Evolutionary conservation across 2,329 filamentous ascomycete genomes (phyloP).

Genomic region (Fusarium tanahbumbuense): DNA sequence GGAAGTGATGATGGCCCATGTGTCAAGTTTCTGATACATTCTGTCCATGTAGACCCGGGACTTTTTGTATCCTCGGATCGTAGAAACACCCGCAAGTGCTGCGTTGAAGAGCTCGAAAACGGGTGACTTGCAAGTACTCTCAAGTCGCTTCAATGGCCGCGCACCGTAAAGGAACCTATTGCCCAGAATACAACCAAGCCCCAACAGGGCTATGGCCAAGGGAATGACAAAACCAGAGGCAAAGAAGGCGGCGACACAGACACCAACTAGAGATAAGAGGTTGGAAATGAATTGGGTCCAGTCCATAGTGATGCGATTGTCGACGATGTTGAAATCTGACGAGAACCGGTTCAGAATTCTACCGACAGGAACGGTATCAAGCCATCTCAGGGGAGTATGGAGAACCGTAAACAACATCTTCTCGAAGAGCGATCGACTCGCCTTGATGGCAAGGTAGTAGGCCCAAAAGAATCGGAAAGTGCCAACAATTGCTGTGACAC

Average conservation of each 20-base stretch:
- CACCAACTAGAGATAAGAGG: constrained; percentile 71
- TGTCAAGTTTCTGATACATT: constrained; percentile 78
- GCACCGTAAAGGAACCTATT: constrained; percentile 75
- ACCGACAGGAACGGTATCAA: constrained; percentile 82
- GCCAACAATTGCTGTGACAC: constrained; percentile 68
- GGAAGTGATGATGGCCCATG: constrained; percentile 73
- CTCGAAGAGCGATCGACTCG: constrained; percentile 76
- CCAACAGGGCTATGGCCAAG: constrained; percentile 68
- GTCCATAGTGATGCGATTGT: constrained; percentile 73
- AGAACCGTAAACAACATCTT: constrained; percentile 75
- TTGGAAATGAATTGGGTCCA: constrained; percentile 70
- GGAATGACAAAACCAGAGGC: constrained; percentile 75
- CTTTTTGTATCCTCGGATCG: constrained; percentile 81
- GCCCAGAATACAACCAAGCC: constrained; percentile 68
- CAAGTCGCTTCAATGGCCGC: constrained; percentile 79
- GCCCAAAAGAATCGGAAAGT: constrained; percentile 72
- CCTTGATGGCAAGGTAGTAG: constrained; percentile 73
- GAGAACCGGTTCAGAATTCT: constrained; percentile 83
- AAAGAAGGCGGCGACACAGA: constrained; percentile 74
- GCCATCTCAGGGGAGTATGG: constrained; percentile 79
- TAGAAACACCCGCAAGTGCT: constrained; percentile 76
- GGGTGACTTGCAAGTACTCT: constrained; percentile 80
- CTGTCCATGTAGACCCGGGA: constrained; percentile 71
- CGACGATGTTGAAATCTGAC: constrained; percentile 79
- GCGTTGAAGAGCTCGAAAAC: constrained; percentile 85